phyloP scores from a whole-genome alignment of 148 eudicot species.

The Amaranthus cruentus region DNA sequence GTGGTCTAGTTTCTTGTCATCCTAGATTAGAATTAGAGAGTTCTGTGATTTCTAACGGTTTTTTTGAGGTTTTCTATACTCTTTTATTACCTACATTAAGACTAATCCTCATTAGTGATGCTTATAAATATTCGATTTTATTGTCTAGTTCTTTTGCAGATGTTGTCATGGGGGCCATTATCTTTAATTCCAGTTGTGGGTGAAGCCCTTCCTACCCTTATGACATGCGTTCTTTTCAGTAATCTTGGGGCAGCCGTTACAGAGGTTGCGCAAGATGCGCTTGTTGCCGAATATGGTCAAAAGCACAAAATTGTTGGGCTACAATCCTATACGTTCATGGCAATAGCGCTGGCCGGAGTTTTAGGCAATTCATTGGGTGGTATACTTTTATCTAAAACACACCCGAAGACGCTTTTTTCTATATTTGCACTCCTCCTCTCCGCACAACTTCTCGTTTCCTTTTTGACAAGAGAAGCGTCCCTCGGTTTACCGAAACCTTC shows the following conservation, averaged over 20 bases:
- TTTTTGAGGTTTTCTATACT: too few species aligned
- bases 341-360: constrained; percentile 83
- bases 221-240: constrained; percentile 75
- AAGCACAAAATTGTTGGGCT: constrained; percentile 60
- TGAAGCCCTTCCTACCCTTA: constrained; percentile 53
- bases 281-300: constrained; percentile 84
- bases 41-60: too few species aligned
- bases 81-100: too few species aligned
- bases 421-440: constrained; percentile 50
- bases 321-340: constrained; percentile 87
- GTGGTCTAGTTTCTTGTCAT: too few species aligned
- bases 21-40: too few species aligned
- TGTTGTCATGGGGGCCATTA: constrained; percentile 73
- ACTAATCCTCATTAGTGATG: background rate
- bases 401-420: constrained; percentile 47
- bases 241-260: constrained; percentile 88
- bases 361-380: constrained; percentile 82
- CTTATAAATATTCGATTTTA: constrained; percentile 16
- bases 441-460: constrained; percentile 46
- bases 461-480: constrained; percentile 50
- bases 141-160: constrained; percentile 74
- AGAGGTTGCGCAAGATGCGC: constrained; percentile 91
- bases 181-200: constrained; percentile 60
- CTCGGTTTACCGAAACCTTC: constrained; percentile 48
- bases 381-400: constrained; percentile 49